Conservation (phyloP, 2,329 filamentous ascomycete species). For the Fusarium redolens region DNA sequence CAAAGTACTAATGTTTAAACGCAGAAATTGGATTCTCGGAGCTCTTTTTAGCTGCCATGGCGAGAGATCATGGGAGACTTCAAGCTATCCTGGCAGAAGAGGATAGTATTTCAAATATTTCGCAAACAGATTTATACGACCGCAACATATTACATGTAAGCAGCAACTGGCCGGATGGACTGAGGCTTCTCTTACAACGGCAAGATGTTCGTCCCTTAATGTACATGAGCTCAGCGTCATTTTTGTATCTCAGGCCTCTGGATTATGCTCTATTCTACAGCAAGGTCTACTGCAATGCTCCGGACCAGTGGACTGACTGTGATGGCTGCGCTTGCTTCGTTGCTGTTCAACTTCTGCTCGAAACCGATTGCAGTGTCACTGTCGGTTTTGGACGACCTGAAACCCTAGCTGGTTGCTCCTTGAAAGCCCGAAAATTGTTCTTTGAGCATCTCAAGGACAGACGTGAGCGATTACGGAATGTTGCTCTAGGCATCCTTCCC, state of each 20-base stretch:
- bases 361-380: background rate
- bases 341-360: background rate
- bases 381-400: rapidly evolving
- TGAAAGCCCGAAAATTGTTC: background rate
- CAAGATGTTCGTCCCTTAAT: background rate
- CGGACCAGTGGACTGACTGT: background rate
- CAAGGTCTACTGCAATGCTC: background rate
- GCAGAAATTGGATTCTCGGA: background rate
- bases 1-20: rapidly evolving
- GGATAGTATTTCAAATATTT: rapidly evolving
- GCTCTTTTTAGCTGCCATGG: background rate
- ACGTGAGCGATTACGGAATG: background rate
- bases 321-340: background rate
- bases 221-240: rapidly evolving
- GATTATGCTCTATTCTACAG: background rate
- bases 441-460: background rate
- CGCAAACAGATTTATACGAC: rapidly evolving
- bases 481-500: background rate
- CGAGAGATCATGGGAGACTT: rapidly evolving
- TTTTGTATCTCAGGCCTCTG: rapidly evolving
- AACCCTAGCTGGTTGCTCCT: background rate
- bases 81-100: background rate
- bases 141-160: background rate
- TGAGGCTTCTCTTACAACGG: background rate
- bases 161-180: background rate